Base-by-base conservation (phyloP, 345 rosid species). In the Eucalyptus polybractea region DNA sequence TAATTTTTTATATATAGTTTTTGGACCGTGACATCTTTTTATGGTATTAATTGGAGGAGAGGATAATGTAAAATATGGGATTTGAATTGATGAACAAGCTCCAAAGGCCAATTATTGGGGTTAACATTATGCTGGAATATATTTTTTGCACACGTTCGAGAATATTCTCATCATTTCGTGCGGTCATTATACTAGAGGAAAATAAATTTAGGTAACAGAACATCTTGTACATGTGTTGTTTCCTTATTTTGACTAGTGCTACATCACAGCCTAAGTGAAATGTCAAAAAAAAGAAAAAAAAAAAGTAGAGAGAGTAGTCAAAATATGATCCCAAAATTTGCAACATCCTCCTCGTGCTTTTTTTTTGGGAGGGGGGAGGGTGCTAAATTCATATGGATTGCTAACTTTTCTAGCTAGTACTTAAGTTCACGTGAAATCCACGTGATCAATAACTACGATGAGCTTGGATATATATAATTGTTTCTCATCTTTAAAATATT, bases 391-490 rank as follows among this genome's bases (percentile, higher is more conserved):
- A 53, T 19, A 3, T 19, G 5, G 0, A 53, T 53, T 7, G 24
- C 2, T 53, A 53, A 8, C 54, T 51, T 25, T 58, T 8, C 14
- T 13, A 1, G 0, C 8, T 13, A 62, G 16, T 62, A 62, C 69
- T 62, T 0, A 1, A 62, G 69, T 65, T 7, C 21, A n/a, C 3
- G 3, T n/a, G 76, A 14, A 0, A n/a, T 14, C 3, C 8, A 7
- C 37, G 1, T n/a, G 40, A 65, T n/a, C 21, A n/a, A n/a, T 8
- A 65, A 65, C 0, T n/a, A n/a, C 2, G 40, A 65, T n/a, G 11
- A 33, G 4, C 2, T n/a, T 0, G 1, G 10, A n/a, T 65, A 8
- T 65, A n/a, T 0, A 14, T 15, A 7, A 65, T 33, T n/a, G 6
- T 7, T 15, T 29, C 6, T 65, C 1, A 1, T 65, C 37, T 31